Conservation (phyloP, 495 filamentous ascomycete genomes). For the Aspergillus ellipticus region DNA sequence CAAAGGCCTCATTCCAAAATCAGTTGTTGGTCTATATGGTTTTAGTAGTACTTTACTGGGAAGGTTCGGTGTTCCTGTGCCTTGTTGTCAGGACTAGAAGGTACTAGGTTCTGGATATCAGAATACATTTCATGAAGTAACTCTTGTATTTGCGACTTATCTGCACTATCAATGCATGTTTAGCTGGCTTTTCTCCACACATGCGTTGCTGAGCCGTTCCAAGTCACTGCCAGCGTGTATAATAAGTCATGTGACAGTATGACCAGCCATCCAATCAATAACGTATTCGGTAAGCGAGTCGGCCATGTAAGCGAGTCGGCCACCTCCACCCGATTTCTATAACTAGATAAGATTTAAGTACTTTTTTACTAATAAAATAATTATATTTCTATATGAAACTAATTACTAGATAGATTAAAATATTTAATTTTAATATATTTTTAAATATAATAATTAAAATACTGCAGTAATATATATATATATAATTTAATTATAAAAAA, state of each 20-base stretch:
- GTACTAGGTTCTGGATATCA: background rate
- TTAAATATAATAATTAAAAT: conserved; percentile 2
- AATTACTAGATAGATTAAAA: background rate
- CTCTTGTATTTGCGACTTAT: background rate
- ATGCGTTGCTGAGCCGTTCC: background rate
- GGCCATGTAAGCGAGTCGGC: background rate
- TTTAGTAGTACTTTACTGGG: background rate
- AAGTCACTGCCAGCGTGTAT: background rate
- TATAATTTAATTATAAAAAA: background rate
- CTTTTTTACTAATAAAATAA: too few relatives aligned
- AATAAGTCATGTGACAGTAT: background rate
- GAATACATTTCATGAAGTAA: background rate
- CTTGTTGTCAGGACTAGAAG: background rate
- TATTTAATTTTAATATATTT: background rate
- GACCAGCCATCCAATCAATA: background rate
- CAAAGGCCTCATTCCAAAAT: background rate
- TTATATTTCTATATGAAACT: background rate
- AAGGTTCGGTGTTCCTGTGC: background rate
- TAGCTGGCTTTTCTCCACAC: background rate
- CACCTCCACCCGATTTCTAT: too few relatives aligned
- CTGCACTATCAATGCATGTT: background rate
- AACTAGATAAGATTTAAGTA: too few relatives aligned
- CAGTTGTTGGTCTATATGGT: background rate
- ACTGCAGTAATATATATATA: too few relatives aligned
- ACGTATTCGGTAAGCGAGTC: background rate